A percentile compares a stretch with the other conserved stretches of the same genome.
Evolutionary conservation across 805 yeast species (phyloP).

Genomic region (Lachancea waltii): DNA sequence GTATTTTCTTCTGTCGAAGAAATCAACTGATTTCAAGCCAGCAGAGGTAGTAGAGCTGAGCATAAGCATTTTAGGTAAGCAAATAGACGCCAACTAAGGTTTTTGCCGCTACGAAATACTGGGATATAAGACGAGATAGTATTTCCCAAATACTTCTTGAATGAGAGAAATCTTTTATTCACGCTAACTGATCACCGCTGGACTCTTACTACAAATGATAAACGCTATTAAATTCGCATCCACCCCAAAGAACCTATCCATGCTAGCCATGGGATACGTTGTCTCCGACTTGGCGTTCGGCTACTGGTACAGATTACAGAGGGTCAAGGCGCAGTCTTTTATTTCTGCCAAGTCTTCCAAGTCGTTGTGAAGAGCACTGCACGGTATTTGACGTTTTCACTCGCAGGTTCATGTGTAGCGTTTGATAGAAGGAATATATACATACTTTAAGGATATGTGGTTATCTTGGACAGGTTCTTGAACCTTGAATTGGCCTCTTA

Average conservation of each 20-base stretch:
- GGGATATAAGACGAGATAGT: no score
- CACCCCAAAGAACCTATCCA: slow-evolving; percentile 15
- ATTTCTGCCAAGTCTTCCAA: slow-evolving; percentile 13
- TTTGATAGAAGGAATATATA: slow-evolving; percentile 3
- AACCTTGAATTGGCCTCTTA: neutral
- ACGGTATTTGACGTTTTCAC: neutral
- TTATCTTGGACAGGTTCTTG: neutral
- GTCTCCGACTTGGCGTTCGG: slow-evolving; percentile 15
- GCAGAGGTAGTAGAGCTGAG: no score
- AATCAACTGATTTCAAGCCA: neutral
- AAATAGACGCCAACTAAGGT: no score
- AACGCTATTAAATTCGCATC: slow-evolving; percentile 14
- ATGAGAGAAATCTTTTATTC: no score
- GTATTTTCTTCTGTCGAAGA: neutral
- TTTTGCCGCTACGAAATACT: no score
- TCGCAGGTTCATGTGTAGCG: slow-evolving; percentile 2
- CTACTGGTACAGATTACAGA: slow-evolving; percentile 17
- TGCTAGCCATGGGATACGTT: slow-evolving; percentile 15
- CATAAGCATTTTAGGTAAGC: no score
- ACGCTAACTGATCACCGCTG: no score
- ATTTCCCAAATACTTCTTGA: no score
- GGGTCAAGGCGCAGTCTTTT: slow-evolving; percentile 13
- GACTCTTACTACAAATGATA: slow-evolving; percentile 15
- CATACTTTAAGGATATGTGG: neutral
- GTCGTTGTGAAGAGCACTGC: neutral